These are phyloP conservation scores for Neonectria neomacrospora DNA, from an alignment of 2,329 filamentous ascomycete genomes.

Conservation along the genomic window DNA sequence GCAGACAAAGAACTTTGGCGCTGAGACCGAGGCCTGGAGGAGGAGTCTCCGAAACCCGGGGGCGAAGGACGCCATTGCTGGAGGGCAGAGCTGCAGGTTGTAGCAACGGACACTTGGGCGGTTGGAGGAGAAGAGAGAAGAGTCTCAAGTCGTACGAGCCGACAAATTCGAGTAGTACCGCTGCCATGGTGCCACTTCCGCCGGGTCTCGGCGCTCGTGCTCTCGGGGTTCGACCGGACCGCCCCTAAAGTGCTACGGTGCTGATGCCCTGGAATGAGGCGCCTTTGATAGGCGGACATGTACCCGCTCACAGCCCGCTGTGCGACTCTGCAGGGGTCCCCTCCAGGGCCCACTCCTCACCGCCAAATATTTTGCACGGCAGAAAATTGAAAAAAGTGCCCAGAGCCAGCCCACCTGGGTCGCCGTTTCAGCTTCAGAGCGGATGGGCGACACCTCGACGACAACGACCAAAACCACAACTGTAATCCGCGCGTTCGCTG, in stretches of 20 bases:
- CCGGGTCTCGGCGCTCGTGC: constrained; percentile 29
- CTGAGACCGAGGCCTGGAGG: constrained; percentile 47
- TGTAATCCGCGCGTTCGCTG: constrained; percentile 22
- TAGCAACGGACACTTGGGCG: constrained; percentile 29
- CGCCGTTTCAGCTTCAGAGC: constrained; percentile 16
- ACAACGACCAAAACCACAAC: constrained; percentile 2
- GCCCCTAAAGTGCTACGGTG: constrained; percentile 9
- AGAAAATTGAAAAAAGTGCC: constrained; percentile 44
- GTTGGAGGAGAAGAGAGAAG: constrained; percentile 9
- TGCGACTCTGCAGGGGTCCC: constrained; percentile 34
- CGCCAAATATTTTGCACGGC: constrained; percentile 44
- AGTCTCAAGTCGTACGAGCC: constrained; percentile 25
- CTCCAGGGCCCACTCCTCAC: constrained; percentile 41
- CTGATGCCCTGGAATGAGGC: constrained; percentile 34
- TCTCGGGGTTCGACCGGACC: constrained; percentile 15
- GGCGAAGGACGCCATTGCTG: constrained; percentile 53
- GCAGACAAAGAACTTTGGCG: constrained; percentile 57
- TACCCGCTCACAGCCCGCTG: constrained; percentile 24
- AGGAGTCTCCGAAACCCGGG: constrained; percentile 56
- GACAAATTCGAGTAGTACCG: constrained; percentile 21
- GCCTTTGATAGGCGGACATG: constrained; percentile 49
- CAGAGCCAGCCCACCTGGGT: constrained; percentile 19
- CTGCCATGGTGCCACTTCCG: constrained; percentile 10
- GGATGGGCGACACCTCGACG: constrained; percentile 34
- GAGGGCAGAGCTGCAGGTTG: constrained; percentile 7